Base-by-base conservation (phyloP, 306 rosid species). In the Trifolium fragiferum region DNA sequence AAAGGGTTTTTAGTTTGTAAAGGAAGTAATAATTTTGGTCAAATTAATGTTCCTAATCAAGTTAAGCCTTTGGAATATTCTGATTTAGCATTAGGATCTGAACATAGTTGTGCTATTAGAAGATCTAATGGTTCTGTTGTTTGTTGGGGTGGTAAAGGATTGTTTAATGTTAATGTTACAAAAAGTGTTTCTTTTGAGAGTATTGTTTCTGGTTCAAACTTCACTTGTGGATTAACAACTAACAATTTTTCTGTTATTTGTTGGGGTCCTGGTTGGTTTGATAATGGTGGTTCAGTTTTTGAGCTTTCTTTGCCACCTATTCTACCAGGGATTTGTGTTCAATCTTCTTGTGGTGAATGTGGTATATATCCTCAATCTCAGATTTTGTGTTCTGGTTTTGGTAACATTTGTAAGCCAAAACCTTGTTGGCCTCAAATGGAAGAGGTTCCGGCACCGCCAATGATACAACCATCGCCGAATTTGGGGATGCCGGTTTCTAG, bases 241-340 rank as follows among this genome's bases (percentile, higher is more conserved):
- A 10, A 12, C 6, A 87, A 88, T 70, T 82, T 91, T 21, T 88
- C 96, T 7, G 81, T 94, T 2, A 47, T 88, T 46, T 94, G 98
- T 80, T 94, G 97, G 97, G 98, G 98, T 16, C 86, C 90, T 46
- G 96, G 97, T 32, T 91, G 96, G 94, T 64, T 78, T 25, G 59
- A 64, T 80, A 33, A 57, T 79, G 40, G 14, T 57, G 38, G 18
- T 80, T 77, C 77, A 15, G 55, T 62, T 23, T 38, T n/a, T 18
- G 79, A 51, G 80, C 74, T 91, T 70, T 77, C 83, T 0, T 81
- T 91, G 74, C 83, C 87, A 8, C 77, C 75, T 16, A 81, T 94
- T 86, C 97, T 94, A 40, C 98, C 98, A 0, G 98, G 98, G 2
- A 89, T 92, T 79, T 94, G 98, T 78, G 91, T 86, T 66, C 78